Percentiles rank a stretch among this genome's conserved stretches.
phyloP scores from a whole-genome alignment of 805 yeast genomes.

The Starmera dryadoides region DNA sequence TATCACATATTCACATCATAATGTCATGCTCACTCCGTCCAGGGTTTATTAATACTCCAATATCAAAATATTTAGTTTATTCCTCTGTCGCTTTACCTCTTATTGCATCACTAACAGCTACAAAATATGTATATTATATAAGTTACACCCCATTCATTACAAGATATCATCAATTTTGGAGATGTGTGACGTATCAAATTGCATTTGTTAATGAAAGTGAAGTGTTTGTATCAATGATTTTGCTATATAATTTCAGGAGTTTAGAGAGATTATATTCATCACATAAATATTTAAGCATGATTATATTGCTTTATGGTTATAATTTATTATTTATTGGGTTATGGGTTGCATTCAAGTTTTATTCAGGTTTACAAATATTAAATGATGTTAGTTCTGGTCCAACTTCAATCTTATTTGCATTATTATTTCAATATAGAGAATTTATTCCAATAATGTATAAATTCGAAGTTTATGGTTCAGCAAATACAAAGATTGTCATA shows the following conservation, averaged over 20 bases:
- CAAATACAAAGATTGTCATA: conserved; percentile 10
- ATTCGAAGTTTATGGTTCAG: conserved; percentile 22
- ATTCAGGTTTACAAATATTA: conserved; percentile 9
- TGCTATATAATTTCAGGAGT: conserved; percentile 29
- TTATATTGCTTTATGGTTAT: conserved; percentile 11
- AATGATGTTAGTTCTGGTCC: conserved; percentile 23
- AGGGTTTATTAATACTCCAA: conserved; percentile 29
- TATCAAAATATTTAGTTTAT: conserved; percentile 21
- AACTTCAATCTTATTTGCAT: conserved; percentile 24
- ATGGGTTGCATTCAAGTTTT: conserved; percentile 12
- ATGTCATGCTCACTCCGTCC: conserved; percentile 27
- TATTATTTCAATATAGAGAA: conserved; percentile 27
- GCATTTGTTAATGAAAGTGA: conserved; percentile 24
- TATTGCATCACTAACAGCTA: conserved; percentile 25
- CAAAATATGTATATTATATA: conserved; percentile 26
- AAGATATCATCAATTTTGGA: conserved; percentile 24
- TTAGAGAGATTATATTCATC: conserved; percentile 32
- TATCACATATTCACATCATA: neutral
- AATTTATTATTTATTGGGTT: conserved; percentile 6
- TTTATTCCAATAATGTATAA: conserved; percentile 32
- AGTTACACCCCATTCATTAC: conserved; percentile 26
- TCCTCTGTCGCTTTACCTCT: conserved; percentile 22
- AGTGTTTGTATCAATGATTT: conserved; percentile 25
- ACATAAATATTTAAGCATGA: conserved; percentile 22
- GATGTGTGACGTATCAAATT: conserved; percentile 18